Conservation (phyloP, 2,329 filamentous ascomycete species). For the Sporothrix globosa region DNA sequence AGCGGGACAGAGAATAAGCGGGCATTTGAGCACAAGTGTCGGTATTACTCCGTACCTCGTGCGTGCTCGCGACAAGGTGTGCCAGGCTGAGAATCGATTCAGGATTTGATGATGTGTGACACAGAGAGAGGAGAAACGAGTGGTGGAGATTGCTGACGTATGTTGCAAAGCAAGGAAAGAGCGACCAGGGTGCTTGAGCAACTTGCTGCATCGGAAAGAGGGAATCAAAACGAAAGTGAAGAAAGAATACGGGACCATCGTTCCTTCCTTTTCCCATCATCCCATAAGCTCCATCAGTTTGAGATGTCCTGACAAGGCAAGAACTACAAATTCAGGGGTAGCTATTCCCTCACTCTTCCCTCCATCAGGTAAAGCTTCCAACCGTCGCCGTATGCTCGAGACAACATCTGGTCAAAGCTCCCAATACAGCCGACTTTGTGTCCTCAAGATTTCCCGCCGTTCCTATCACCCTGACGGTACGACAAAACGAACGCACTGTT, state of each 20-base stretch:
- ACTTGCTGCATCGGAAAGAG: slow-evolving; percentile 9
- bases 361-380: not conserved
- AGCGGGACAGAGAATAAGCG: not conserved
- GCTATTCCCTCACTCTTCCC: not conserved
- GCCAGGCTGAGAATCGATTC: not conserved
- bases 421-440: not conserved
- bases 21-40: not conserved
- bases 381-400: not conserved
- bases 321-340: not conserved
- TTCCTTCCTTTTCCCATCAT: not conserved
- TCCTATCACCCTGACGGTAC: not conserved
- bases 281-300: not conserved
- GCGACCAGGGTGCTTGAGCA: not conserved
- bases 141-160: not conserved
- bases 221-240: not conserved
- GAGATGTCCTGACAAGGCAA: slow-evolving; percentile 16
- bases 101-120: not conserved
- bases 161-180: slow-evolving; percentile 9
- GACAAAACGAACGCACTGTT: not conserved
- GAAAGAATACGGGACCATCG: not conserved
- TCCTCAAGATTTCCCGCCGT: not conserved
- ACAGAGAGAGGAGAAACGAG: not conserved
- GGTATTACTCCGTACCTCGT: no score
- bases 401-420: slow-evolving; percentile 8
- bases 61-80: no score